A percentile compares a stretch with the other conserved stretches of the same genome.
Evolutionary conservation across 1,284 basidiomycete genomes (phyloP).

Genomic region (Lentinula novae-zelandiae): DNA sequence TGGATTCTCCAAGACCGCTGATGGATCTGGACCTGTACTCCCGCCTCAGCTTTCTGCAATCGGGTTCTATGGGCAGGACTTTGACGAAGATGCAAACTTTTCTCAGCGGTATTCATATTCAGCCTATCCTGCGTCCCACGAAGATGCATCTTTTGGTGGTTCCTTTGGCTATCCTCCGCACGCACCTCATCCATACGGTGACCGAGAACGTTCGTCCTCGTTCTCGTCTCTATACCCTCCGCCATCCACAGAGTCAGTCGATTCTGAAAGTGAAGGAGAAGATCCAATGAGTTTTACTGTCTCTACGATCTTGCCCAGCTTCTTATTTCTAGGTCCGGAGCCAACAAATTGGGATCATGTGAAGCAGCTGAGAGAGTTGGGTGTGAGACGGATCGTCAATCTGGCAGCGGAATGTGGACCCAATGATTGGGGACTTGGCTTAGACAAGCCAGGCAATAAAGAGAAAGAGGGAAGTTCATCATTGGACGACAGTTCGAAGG

Average conservation of each 20-base stretch:
- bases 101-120: neutral
- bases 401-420: slow-evolving; percentile 85
- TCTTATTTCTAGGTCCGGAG: slow-evolving; percentile 90
- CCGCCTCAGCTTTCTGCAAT: neutral
- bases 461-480: neutral
- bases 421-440: slow-evolving; percentile 68
- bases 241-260: slow-evolving; percentile 24
- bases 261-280: slow-evolving; percentile 47
- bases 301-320: slow-evolving; percentile 86
- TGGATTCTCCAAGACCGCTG: neutral
- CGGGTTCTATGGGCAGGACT: slow-evolving; percentile 4
- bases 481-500: neutral
- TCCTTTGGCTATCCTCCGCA: neutral
- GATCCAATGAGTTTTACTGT: slow-evolving; percentile 67
- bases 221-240: slow-evolving; percentile 14
- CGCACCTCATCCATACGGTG: neutral
- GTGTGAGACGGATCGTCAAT: slow-evolving; percentile 87
- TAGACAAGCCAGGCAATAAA: slow-evolving; percentile 36
- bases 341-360: slow-evolving; percentile 74
- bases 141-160: neutral
- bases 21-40: slow-evolving; percentile 1
- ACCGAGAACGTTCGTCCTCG: neutral
- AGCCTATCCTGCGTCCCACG: slow-evolving; percentile 2
- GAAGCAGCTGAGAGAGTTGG: slow-evolving; percentile 65
- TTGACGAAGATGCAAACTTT: neutral